Conservation (phyloP, 306 rosid species). For the Casuarina cunninghamiana region DNA sequence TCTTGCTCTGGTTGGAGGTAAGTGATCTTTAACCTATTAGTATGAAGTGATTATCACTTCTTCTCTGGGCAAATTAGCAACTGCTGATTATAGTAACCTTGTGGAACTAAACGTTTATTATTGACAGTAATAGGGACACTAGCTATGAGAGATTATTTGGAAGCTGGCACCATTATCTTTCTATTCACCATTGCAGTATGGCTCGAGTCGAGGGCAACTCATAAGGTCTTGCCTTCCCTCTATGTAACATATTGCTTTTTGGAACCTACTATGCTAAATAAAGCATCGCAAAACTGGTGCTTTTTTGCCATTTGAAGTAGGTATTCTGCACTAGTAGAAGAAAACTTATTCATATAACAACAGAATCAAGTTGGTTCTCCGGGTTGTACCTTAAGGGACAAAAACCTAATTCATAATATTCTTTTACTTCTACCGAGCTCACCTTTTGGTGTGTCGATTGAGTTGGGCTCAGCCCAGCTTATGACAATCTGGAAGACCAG, state of each 20-base stretch:
- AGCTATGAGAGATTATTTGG: conserved; percentile 68
- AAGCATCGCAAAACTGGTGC: neutral
- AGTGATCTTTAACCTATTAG: too few species aligned
- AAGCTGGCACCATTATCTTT: conserved; percentile 91
- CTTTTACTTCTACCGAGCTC: too few species aligned
- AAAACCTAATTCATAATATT: too few species aligned
- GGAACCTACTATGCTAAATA: too few species aligned
- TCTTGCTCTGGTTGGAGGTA: conserved; percentile 78
- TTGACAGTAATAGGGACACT: conserved; percentile 75
- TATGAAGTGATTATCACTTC: too few species aligned
- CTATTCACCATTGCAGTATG: conserved; percentile 88
- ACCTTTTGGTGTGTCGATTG: too few species aligned
- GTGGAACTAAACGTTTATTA: neutral
- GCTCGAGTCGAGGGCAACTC: conserved; percentile 83
- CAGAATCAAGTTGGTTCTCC: too few species aligned
- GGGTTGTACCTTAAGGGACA: too few species aligned
- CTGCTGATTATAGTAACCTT: neutral
- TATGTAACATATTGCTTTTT: neutral
- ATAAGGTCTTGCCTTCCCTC: conserved; percentile 53
- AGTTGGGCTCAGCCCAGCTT: too few species aligned
- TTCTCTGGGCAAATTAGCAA: too few species aligned
- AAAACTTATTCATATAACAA: too few species aligned
- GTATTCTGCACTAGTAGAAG: neutral
- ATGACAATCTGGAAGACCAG: too few species aligned
- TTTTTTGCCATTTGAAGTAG: neutral